These are phyloP conservation scores for Penicillium vulpinum DNA, from an alignment of 2,329 filamentous ascomycete genomes.

Conservation along the genomic window DNA sequence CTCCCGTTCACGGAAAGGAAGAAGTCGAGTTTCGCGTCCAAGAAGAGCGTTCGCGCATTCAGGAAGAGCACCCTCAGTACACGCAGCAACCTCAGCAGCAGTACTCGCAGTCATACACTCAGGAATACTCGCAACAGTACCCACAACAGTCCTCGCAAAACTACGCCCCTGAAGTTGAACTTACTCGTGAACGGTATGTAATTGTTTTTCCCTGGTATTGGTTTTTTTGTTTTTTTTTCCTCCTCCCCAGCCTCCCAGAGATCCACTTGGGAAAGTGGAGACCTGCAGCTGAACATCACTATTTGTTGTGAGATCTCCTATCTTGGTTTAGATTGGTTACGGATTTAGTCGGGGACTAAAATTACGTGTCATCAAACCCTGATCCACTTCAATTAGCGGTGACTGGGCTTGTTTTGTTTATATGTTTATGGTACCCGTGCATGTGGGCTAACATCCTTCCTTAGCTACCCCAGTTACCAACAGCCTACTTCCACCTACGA, in stretches of 20 bases:
- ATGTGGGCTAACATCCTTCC: conserved; percentile 25
- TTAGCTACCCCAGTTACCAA: conserved; percentile 54
- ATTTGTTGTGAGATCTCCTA: conserved; percentile 24
- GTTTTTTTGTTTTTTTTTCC: not conserved
- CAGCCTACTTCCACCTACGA: conserved; percentile 53
- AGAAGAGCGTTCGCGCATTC: conserved; percentile 38
- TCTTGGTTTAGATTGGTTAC: conserved; percentile 23
- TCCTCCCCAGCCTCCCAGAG: conserved; percentile 1
- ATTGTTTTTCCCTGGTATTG: not conserved
- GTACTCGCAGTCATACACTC: not conserved
- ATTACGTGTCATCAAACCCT: conserved; percentile 27
- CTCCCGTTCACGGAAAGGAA: conserved; percentile 68
- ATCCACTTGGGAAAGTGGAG: conserved; percentile 13
- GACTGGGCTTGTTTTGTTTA: conserved; percentile 28
- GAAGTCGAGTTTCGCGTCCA: conserved; percentile 81
- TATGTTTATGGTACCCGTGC: conserved; percentile 24
- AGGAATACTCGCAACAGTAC: conserved; percentile 10
- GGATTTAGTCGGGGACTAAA: conserved; percentile 22
- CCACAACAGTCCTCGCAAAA: conserved; percentile 3
- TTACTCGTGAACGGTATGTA: conserved; percentile 53
- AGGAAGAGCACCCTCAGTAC: conserved; percentile 9
- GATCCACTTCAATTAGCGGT: conserved; percentile 30
- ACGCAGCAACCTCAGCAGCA: conserved; percentile 10
- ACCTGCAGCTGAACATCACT: conserved; percentile 12
- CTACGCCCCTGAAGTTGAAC: conserved; percentile 48